These are phyloP conservation scores for Mucor plumbeus DNA, from an alignment of 371 early-diverging fungal species.

Conservation along the genomic window DNA sequence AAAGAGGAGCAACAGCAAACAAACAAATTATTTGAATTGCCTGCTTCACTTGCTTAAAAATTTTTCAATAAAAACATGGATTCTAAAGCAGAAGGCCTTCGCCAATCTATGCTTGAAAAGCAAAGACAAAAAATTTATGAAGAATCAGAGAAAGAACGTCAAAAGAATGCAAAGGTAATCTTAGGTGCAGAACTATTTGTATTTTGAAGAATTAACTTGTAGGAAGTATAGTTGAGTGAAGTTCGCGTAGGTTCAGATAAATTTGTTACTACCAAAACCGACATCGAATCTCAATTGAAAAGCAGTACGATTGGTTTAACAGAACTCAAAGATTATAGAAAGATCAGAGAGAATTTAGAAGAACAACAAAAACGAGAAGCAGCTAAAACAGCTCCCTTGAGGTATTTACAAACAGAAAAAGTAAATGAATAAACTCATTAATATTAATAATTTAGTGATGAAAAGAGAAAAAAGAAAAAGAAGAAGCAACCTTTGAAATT, in stretches of 20 bases:
- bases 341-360: slow-evolving; percentile 81
- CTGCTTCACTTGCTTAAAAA: slow-evolving; percentile 14
- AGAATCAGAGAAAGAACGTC: slow-evolving; percentile 76
- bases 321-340: slow-evolving; percentile 86
- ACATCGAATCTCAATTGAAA: slow-evolving; percentile 85
- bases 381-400: slow-evolving; percentile 63
- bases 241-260: slow-evolving; percentile 81
- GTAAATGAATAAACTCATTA: background rate
- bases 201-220: background rate
- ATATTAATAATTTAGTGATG: slow-evolving; percentile 42
- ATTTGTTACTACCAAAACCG: slow-evolving; percentile 79
- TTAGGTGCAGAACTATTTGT: background rate
- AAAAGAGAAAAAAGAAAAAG: slow-evolving; percentile 68
- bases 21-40: too few species aligned
- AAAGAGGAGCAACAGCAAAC: too few species aligned
- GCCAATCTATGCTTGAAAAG: slow-evolving; percentile 76
- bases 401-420: slow-evolving; percentile 25
- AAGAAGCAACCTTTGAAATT: slow-evolving; percentile 67
- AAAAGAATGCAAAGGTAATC: slow-evolving; percentile 76
- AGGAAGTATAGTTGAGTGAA: slow-evolving; percentile 63
- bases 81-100: slow-evolving; percentile 68
- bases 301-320: slow-evolving; percentile 90
- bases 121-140: slow-evolving; percentile 75
- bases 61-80: slow-evolving; percentile 37
- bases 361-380: slow-evolving; percentile 81